Evolutionary conservation across 2,329 filamentous ascomycete species (phyloP), one percentile per base, ranked within the genome.

Genomic region (Pseudomassariella vexata): DNA sequence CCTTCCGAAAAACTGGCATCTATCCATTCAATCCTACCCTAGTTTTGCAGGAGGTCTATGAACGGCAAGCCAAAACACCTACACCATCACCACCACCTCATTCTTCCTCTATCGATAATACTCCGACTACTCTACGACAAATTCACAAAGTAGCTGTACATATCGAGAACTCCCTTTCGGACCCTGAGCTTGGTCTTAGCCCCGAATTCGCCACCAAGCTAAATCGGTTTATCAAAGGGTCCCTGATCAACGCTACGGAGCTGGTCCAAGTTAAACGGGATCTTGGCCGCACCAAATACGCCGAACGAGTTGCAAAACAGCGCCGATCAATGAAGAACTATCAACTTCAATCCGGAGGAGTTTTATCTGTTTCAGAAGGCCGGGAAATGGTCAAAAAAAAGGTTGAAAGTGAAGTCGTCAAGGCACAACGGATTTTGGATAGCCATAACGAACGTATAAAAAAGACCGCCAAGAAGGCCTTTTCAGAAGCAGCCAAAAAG

Each of bases 1-100:
- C 32, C 11, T 38, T 35, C 21, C 18, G 14, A 17, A 31, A 35
- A 19, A 34, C 28, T 21, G 36, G 36, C 4, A 35, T 38, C 12
- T 28, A 9, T 11, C 31, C 31, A 17, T 32, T 31, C 3, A 32
- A 38, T 19, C 36, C 31, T 7, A 7, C 21, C 12, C 14, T 19
- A 20, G 15, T 37, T 18, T 14, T 37, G 11, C 8, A 34, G 16
- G 19, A 11, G 6, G 4, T 31, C 12, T 8, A 10, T 24, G 15
- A 31, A 24, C 7, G 29, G 19, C 16, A 8, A 6, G 19, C 29
- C 15, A 12, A 22, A 24, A 10, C 19, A 7, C 11, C 21, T 5
- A 23, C 19, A 5, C 29, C 29, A 9, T 12, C 19, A 22, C 10
- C 9, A 5, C 19, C 9, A 14, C 9, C 17, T 12, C 14, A 5